phyloP scores from a whole-genome alignment of 805 yeast genomes.

The Monosporozyma servazzii region DNA sequence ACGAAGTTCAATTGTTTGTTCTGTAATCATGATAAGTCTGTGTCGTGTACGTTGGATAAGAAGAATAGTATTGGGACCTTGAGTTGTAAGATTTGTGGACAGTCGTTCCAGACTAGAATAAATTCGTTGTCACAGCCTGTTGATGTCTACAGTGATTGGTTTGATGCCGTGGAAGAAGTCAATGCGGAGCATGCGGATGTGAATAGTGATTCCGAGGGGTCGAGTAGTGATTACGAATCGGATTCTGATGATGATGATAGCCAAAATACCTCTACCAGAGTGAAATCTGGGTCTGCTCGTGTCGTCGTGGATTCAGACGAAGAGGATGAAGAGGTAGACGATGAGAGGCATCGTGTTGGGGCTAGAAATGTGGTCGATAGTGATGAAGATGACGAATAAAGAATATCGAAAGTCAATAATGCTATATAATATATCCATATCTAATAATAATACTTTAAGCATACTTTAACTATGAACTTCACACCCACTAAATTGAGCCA shows the following conservation, averaged over 20 bases:
- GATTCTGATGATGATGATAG: conserved; percentile 26
- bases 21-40: conserved; percentile 92
- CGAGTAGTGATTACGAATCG: conserved; percentile 30
- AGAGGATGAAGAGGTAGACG: conserved; percentile 16
- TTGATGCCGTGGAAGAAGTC: conserved; percentile 82
- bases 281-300: conserved; percentile 1
- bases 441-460: neutral
- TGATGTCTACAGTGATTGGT: conserved; percentile 95
- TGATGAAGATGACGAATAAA: conserved; percentile 14
- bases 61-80: conserved; percentile 75
- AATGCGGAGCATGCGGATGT: conserved; percentile 31
- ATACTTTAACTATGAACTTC: too few species aligned
- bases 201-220: conserved; percentile 27
- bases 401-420: neutral
- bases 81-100: conserved; percentile 90
- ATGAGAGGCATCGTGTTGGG: neutral
- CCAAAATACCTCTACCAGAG: conserved; percentile 8
- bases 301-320: conserved; percentile 13
- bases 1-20: conserved; percentile 83
- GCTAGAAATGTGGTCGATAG: conserved; percentile 15
- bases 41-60: conserved; percentile 80
- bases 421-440: neutral
- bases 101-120: conserved; percentile 80
- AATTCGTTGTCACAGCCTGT: conserved; percentile 75
- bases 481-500: too few species aligned